phyloP scores from a whole-genome alignment of 371 early-diverging fungal genomes.

The Phascolomyces articulosus region DNA sequence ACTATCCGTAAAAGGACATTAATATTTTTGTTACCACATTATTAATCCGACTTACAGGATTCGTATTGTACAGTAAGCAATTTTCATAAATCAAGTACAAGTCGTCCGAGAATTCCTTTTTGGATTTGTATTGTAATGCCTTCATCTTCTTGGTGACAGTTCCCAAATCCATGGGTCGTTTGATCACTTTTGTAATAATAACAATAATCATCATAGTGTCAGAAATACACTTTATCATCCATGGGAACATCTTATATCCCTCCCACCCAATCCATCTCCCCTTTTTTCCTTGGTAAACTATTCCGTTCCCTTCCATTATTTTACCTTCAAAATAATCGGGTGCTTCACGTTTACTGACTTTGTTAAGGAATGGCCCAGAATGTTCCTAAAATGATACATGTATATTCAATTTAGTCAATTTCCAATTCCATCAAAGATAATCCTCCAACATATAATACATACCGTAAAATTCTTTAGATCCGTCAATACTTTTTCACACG shows the following conservation, averaged over 20 bases:
- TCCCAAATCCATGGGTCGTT: slow-evolving; percentile 94
- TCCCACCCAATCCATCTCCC: no score
- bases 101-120: slow-evolving; percentile 81
- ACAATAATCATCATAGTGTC: no score
- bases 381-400: slow-evolving; percentile 62
- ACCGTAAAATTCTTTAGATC: slow-evolving; percentile 82
- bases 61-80: slow-evolving; percentile 82
- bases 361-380: slow-evolving; percentile 87
- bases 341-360: slow-evolving; percentile 92
- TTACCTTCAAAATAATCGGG: slow-evolving; percentile 92
- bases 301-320: no score
- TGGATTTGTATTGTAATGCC: slow-evolving; percentile 68
- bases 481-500: slow-evolving; percentile 81
- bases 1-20: neutral
- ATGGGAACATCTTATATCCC: no score
- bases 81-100: slow-evolving; percentile 84
- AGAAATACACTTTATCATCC: no score
- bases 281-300: no score
- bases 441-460: no score
- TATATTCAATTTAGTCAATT: no score
- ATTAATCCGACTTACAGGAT: slow-evolving; percentile 46
- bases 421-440: no score
- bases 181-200: slow-evolving; percentile 84
- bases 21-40: neutral
- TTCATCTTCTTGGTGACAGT: slow-evolving; percentile 86